A percentile compares a stretch with the other conserved stretches of the same genome.
Conservation (phyloP, 495 filamentous ascomycete species). For the Aspergillus bertholletiae region DNA sequence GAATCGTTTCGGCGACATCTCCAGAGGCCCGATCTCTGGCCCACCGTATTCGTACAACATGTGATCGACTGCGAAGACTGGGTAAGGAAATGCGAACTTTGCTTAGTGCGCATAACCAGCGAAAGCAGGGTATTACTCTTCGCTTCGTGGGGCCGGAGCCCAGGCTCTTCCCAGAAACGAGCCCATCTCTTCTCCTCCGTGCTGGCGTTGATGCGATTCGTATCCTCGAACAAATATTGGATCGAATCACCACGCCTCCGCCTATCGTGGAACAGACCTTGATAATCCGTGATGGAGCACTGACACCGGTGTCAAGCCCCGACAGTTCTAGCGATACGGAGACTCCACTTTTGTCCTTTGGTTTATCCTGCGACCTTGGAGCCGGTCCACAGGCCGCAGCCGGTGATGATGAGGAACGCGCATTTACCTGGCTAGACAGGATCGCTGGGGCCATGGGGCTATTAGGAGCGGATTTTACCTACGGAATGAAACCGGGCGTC, state of each 20-base stretch:
- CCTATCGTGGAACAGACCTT: not conserved
- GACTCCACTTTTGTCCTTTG: not conserved
- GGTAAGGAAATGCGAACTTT: not conserved
- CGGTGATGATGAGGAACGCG: not conserved
- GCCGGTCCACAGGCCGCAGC: not conserved
- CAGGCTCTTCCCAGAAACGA: not conserved
- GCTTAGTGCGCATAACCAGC: not conserved
- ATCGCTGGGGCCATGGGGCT: not conserved
- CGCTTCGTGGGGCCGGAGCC: not conserved
- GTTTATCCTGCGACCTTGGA: not conserved
- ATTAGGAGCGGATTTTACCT: not conserved
- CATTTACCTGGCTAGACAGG: not conserved
- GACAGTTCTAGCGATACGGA: not conserved
- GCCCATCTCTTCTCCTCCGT: not conserved
- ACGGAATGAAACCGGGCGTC: not conserved
- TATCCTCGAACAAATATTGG: not conserved
- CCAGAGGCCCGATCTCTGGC: not conserved
- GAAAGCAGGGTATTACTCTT: not conserved
- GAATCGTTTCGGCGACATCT: not conserved
- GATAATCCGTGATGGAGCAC: not conserved
- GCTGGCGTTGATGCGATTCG: not conserved
- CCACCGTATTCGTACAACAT: not conserved
- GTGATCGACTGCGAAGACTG: not conserved
- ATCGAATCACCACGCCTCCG: not conserved
- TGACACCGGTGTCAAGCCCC: not conserved